Evolutionary conservation across 1,139 yeast species (phyloP).

Genomic region (Lodderomyces jiufengensis): DNA sequence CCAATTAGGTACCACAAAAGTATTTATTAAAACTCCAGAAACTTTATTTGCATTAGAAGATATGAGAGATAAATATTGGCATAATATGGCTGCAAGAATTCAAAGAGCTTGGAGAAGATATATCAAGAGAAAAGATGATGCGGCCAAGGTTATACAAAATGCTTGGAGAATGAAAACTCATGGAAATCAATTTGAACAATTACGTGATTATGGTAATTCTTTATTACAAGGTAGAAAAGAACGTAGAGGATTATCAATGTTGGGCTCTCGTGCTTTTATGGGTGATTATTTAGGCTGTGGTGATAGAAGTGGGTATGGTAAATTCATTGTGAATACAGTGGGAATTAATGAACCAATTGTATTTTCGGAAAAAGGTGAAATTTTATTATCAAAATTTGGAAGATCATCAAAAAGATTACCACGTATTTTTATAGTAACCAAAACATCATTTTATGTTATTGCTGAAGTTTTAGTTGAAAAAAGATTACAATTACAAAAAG

Average conservation of each 20-base stretch:
- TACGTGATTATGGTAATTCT: conserved; percentile 78
- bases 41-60: conserved; percentile 93
- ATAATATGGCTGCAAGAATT: conserved; percentile 95
- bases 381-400: conserved; percentile 82
- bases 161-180: conserved; percentile 81
- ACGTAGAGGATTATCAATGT: conserved; percentile 81
- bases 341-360: conserved; percentile 70
- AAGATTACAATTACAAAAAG: conserved; percentile 64
- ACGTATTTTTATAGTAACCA: conserved; percentile 69
- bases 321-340: conserved; percentile 60
- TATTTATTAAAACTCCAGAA: conserved; percentile 95
- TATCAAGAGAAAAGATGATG: conserved; percentile 75
- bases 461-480: conserved; percentile 72
- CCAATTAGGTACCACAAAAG: conserved; percentile 93
- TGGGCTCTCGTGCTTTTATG: conserved; percentile 88
- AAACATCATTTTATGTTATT: conserved; percentile 58
- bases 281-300: conserved; percentile 93
- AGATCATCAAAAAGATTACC: conserved; percentile 81
- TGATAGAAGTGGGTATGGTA: conserved; percentile 66
- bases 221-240: conserved; percentile 75
- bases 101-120: conserved; percentile 96
- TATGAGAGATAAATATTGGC: conserved; percentile 97
- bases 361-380: conserved; percentile 81
- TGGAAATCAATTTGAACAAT: conserved; percentile 76
- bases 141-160: conserved; percentile 80